phyloP scores from a whole-genome alignment of 202 grass and related monocot genomes.

The Setaria viridis region DNA sequence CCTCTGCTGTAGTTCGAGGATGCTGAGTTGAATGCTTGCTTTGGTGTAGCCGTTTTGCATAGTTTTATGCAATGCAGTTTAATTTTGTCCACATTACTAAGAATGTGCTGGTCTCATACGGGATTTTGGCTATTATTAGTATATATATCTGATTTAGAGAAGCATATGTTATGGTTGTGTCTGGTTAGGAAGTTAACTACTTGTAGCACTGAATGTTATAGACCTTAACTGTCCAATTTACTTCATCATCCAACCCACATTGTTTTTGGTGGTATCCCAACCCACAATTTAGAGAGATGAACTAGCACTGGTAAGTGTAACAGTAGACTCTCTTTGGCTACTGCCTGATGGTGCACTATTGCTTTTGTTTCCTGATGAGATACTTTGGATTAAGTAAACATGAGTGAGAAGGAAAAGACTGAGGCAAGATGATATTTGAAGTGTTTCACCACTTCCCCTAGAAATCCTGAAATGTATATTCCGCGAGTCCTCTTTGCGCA shows the following conservation, averaged over 20 bases:
- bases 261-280: neutral
- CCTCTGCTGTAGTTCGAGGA: neutral
- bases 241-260: conserved; percentile 4
- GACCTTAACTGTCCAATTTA: conserved; percentile 1
- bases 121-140: conserved; percentile 19
- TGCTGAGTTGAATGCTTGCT: neutral
- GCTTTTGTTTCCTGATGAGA: neutral
- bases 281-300: neutral
- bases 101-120: neutral
- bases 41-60: neutral
- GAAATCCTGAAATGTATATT: neutral
- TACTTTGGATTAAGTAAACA: neutral
- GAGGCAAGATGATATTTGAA: neutral
- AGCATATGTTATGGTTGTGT: neutral
- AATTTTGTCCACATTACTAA: neutral
- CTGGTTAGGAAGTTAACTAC: neutral
- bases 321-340: neutral
- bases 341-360: neutral
- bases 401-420: neutral
- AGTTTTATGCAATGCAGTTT: neutral
- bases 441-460: neutral
- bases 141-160: neutral
- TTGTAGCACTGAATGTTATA: neutral
- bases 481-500: neutral
- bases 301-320: neutral